Percentiles rank a stretch among this genome's conserved stretches.
These are phyloP conservation scores for Pleurotus citrinopileatus DNA, from an alignment of 768 basidiomycete species.

Conservation along the genomic window DNA sequence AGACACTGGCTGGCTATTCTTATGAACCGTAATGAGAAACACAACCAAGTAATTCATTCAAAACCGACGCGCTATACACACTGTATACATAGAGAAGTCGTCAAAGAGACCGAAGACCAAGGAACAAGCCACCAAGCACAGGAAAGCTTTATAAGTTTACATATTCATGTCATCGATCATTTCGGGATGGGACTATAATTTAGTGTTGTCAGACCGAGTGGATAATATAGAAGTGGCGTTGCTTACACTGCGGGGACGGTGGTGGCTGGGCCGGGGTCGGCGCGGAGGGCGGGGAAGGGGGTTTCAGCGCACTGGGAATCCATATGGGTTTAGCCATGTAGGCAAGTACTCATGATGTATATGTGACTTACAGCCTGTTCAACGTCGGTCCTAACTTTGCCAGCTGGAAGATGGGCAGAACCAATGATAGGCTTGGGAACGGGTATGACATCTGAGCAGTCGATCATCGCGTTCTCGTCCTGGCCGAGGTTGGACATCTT, in stretches of 20 bases:
- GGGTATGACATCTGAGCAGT: constrained; percentile 46
- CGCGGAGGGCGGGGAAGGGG: constrained; percentile 32
- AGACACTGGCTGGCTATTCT: too few species aligned
- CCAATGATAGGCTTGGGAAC: constrained; percentile 22
- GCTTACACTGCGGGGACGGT: constrained; percentile 30
- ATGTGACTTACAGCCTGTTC: constrained; percentile 24
- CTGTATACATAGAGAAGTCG: too few species aligned
- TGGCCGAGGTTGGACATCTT: constrained; percentile 43
- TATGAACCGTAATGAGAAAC: too few species aligned
- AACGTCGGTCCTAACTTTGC: constrained; percentile 23
- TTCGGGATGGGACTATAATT: too few species aligned
- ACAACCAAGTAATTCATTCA: too few species aligned
- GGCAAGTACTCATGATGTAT: constrained; percentile 10
- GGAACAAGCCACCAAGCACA: too few species aligned
- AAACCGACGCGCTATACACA: too few species aligned
- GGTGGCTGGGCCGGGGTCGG: constrained; percentile 25
- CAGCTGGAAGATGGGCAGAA: constrained; percentile 30
- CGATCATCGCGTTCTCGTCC: constrained; percentile 29
- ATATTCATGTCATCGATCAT: too few species aligned
- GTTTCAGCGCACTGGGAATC: constrained; percentile 30
- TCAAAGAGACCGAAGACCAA: too few species aligned
- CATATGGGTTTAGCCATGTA: constrained; percentile 15
- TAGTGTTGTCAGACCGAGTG: too few species aligned
- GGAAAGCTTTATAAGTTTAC: too few species aligned
- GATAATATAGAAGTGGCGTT: too few species aligned